A percentile compares a stretch with the other conserved stretches of the same genome.
phyloP scores from a whole-genome alignment of 2,329 filamentous ascomycete genomes.

The Podosphaera xanthii region DNA sequence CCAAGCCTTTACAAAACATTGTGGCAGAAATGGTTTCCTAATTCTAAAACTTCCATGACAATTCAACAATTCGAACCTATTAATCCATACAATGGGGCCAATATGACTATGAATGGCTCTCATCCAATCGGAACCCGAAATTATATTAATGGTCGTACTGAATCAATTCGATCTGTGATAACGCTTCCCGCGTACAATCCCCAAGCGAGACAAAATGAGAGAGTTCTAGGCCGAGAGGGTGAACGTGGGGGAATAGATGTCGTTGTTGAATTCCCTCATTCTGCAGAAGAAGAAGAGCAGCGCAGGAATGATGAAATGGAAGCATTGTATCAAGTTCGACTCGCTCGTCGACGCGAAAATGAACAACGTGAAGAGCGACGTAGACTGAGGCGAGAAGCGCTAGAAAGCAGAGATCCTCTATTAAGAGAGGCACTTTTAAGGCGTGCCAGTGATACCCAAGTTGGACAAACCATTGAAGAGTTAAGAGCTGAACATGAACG shows the following conservation, averaged over 20 bases:
- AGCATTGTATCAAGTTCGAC: constrained; percentile 67
- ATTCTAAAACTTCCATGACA: constrained; percentile 10
- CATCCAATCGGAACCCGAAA: constrained; percentile 1
- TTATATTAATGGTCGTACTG: constrained; percentile 47
- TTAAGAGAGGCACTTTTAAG: constrained; percentile 37
- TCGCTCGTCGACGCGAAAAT: constrained; percentile 51
- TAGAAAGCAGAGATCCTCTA: constrained; percentile 42
- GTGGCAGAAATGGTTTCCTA: constrained; percentile 26
- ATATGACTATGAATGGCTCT: constrained; percentile 1
- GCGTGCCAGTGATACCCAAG: constrained; percentile 15
- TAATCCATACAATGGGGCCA: constrained; percentile 4
- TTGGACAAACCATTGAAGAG: constrained; percentile 31
- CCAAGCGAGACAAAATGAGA: constrained; percentile 51
- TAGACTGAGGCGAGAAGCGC: constrained; percentile 45
- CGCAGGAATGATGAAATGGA: constrained; percentile 83
- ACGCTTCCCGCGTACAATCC: constrained; percentile 71
- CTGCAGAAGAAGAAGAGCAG: constrained; percentile 51
- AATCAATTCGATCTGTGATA: constrained; percentile 79
- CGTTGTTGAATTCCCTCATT: constrained; percentile 68
- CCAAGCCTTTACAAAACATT: constrained; percentile 25
- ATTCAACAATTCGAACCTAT: constrained; percentile 19
- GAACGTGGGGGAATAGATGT: constrained; percentile 81
- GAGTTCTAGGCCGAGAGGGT: constrained; percentile 67
- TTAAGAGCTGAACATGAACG: constrained; percentile 31
- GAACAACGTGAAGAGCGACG: constrained; percentile 59